Evolutionary conservation across 495 filamentous ascomycete species (phyloP).

Genomic region (Trichoderma virens): DNA sequence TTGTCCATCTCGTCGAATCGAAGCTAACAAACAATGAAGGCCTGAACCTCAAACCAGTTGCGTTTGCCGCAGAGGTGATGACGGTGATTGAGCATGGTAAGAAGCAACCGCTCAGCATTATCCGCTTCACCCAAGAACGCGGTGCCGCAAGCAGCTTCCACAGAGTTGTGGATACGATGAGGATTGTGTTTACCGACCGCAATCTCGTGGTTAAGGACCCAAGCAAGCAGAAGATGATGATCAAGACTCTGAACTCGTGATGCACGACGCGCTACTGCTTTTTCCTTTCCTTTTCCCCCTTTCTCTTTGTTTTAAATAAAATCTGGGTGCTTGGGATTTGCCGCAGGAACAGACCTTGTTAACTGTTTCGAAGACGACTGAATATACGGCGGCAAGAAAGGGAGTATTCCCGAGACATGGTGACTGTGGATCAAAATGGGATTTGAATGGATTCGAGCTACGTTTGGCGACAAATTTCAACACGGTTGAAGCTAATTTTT

Average conservation of each 20-base stretch:
- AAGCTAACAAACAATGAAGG: conserved; percentile 37
- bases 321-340: neutral
- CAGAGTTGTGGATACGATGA: conserved; percentile 68
- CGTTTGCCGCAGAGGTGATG: conserved; percentile 76
- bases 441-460: neutral
- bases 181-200: conserved; percentile 48
- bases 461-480: neutral
- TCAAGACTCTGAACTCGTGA: conserved; percentile 45
- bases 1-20: neutral
- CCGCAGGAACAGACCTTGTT: neutral
- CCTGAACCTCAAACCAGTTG: conserved; percentile 66
- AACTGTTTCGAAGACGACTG: neutral
- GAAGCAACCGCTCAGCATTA: conserved; percentile 60
- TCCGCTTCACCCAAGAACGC: conserved; percentile 76
- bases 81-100: conserved; percentile 74
- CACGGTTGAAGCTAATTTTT: neutral
- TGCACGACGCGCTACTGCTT: too few species aligned
- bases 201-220: conserved; percentile 63
- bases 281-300: neutral
- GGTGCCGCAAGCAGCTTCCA: conserved; percentile 82
- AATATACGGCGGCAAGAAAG: neutral
- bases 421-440: neutral
- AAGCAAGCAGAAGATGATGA: conserved; percentile 60
- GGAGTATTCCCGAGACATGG: neutral
- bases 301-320: neutral